Percentiles rank a stretch among this genome's conserved stretches.
These are phyloP conservation scores for Diddensiella santjacobensis DNA, from an alignment of 805 yeast genomes.

Conservation along the genomic window DNA sequence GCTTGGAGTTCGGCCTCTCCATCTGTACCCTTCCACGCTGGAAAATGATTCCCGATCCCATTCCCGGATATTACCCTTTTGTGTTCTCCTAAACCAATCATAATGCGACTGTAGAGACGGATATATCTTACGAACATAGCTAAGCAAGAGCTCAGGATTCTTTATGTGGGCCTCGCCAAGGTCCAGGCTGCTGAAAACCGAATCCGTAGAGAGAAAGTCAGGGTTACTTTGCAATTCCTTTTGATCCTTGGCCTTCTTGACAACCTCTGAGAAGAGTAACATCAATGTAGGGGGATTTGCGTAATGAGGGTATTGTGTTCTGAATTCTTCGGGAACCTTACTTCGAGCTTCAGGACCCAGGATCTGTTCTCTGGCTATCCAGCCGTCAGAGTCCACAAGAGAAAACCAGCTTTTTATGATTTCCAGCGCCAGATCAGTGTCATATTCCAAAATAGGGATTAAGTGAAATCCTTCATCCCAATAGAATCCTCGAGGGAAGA, in stretches of 20 bases:
- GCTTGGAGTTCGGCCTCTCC: constrained; percentile 86
- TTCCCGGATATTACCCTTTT: constrained; percentile 67
- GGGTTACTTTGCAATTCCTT: not conserved
- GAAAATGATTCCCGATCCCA: constrained; percentile 58
- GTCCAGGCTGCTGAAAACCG: not conserved
- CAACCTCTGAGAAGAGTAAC: constrained; percentile 49
- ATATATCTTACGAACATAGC: constrained; percentile 55
- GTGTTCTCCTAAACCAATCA: constrained; percentile 80
- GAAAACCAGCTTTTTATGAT: constrained; percentile 84
- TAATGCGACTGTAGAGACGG: constrained; percentile 75
- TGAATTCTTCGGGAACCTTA: constrained; percentile 80
- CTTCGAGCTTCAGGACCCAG: constrained; percentile 87
- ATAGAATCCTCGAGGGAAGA: constrained; percentile 93
- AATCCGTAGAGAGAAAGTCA: not conserved
- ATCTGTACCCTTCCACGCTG: constrained; percentile 67
- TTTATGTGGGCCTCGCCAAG: constrained; percentile 48
- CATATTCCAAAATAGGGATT: constrained; percentile 75
- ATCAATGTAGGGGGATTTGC: constrained; percentile 96
- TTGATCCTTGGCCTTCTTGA: constrained; percentile 36
- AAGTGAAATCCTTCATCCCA: constrained; percentile 99
- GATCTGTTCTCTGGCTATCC: constrained; percentile 96
- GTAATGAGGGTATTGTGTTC: constrained; percentile 78
- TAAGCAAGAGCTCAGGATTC: constrained; percentile 41
- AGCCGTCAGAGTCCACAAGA: constrained; percentile 83
- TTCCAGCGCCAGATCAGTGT: constrained; percentile 75